Evolutionary conservation across 805 yeast species (phyloP).

Genomic region (Wickerhamiella allomyrinae): DNA sequence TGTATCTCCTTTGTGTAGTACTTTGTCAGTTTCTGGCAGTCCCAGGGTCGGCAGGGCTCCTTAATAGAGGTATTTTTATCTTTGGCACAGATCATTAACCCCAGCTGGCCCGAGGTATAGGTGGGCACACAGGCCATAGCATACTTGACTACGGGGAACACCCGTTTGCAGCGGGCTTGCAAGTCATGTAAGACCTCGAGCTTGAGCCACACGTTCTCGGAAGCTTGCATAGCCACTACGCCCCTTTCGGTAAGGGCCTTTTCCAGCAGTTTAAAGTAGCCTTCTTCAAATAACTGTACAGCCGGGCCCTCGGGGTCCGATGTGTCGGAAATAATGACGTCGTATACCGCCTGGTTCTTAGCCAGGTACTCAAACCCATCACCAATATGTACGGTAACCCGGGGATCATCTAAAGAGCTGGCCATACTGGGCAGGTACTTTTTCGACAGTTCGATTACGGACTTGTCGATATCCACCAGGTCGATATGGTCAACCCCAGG

Average conservation of each 20-base stretch:
- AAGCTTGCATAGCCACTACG: constrained; percentile 68
- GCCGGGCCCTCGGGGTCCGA: constrained; percentile 97
- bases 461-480: constrained; percentile 79
- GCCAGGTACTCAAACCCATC: constrained; percentile 76
- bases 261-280: constrained; percentile 54
- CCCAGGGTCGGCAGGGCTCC: constrained; percentile 52
- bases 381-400: constrained; percentile 49
- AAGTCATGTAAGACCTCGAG: constrained; percentile 68
- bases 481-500: constrained; percentile 44
- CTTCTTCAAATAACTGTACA: constrained; percentile 66
- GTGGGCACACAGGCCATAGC: constrained; percentile 91
- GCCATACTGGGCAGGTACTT: constrained; percentile 72
- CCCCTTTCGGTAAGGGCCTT: constrained; percentile 49
- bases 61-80: constrained; percentile 48
- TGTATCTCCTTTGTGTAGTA: constrained; percentile 81
- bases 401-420: constrained; percentile 41
- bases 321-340: constrained; percentile 80
- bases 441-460: constrained; percentile 58
- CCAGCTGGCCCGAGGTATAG: constrained; percentile 93
- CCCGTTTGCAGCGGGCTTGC: constrained; percentile 65
- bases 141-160: constrained; percentile 85
- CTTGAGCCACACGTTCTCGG: constrained; percentile 85
- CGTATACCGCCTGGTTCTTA: constrained; percentile 38
- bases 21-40: constrained; percentile 49
- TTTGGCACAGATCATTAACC: constrained; percentile 93